Base-by-base conservation (phyloP, 495 filamentous ascomycete species). In the Stereocaulon alpinum region DNA sequence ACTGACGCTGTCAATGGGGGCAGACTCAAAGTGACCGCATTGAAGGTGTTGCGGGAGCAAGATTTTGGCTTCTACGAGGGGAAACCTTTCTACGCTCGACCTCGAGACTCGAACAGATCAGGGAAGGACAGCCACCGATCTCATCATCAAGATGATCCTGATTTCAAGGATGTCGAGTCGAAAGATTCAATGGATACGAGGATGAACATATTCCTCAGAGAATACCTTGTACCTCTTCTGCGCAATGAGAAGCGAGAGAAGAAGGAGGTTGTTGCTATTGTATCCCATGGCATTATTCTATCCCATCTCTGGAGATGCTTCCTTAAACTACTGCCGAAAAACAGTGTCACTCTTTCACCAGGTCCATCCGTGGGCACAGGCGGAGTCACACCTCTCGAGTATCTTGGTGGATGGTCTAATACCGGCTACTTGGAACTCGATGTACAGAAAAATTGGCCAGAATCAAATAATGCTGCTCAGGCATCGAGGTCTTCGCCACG, bases 281-380 rank as follows among this genome's bases (percentile, higher is more conserved):
- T 92, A 17, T 83, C 88, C 14, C 90, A 95, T 67, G 90, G 90
- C 42, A 82, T 92, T 32, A 83, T 94, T 24, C 79, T 95, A 1
- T 80, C 78, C 22, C 72, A 81, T 22, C 67, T 95, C 0, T 83
- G 88, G 79, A 75, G 75, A 55, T 75, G 77, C 34, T 70, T 94
- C 41, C 66, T 89, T 20, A 69, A 69, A 4, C 74, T 74, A 30
- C 79, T 86, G 64, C 69, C 76, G 14, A 71, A 73, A 20, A 68
- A 64, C 42, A 74, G 67, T 47, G 71, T 76, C 12, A 59, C 48
- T 57, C 58, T 68, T 61, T 61, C 37, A 59, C 64, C 63, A 60
- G 67, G 42, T 55, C 61, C 68, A 49, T 43, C 29, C 30, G 15
- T 60, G 42, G 49, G 55, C 40, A 55, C 32, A 50, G 58, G 60